Conservation (phyloP, 139 green algal species). For the Tetradesmus obliquus region DNA sequence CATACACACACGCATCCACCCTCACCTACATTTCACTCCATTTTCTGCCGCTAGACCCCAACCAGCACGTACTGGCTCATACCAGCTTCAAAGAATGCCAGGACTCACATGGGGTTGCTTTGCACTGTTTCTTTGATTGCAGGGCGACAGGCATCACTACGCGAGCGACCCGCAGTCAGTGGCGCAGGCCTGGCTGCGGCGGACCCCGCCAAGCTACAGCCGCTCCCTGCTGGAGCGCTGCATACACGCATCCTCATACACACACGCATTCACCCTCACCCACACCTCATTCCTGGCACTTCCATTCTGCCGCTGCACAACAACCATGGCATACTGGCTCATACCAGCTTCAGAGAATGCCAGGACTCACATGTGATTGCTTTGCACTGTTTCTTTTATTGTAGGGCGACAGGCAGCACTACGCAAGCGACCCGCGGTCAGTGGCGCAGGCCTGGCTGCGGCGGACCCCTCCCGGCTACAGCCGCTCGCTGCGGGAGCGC, state of each 20-base stretch:
- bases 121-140: not conserved
- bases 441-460: conserved; percentile 19
- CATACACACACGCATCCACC: too few species aligned
- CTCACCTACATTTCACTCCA: too few species aligned
- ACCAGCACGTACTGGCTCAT: not conserved
- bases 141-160: not conserved
- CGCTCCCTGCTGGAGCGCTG: not conserved
- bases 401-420: not conserved
- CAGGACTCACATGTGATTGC: not conserved
- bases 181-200: conserved; percentile 1
- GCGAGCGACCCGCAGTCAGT: not conserved
- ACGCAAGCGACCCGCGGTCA: not conserved
- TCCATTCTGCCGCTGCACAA: too few species aligned
- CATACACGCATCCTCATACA: too few species aligned
- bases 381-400: not conserved
- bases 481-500: not conserved
- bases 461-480: not conserved
- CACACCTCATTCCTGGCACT: too few species aligned
- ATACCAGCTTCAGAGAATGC: not conserved
- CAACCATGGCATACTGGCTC: not conserved
- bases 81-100: not conserved
- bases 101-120: not conserved
- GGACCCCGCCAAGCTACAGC: not conserved
- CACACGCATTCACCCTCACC: too few species aligned
- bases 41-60: too few species aligned